phyloP scores from a whole-genome alignment of 2,329 filamentous ascomycete genomes.

The Waltergamsia citrina region DNA sequence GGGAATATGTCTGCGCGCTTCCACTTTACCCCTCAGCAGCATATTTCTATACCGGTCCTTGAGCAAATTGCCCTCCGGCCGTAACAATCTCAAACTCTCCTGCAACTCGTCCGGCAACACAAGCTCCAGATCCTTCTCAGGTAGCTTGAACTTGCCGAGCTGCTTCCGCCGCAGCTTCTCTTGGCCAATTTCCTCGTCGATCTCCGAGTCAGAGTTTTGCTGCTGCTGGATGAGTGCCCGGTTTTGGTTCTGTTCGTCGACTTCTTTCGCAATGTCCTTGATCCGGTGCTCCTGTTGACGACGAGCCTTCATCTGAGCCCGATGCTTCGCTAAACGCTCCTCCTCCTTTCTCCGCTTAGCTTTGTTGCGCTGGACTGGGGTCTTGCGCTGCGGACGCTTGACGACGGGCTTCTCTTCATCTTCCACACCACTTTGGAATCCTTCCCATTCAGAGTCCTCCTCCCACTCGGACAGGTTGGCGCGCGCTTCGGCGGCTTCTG shows the following conservation, averaged over 20 bases:
- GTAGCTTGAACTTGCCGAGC: constrained; percentile 64
- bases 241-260: constrained; percentile 46
- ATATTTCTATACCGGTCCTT: constrained; percentile 87
- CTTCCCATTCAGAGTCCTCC: constrained; percentile 87
- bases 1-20: constrained; percentile 67
- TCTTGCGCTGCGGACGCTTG: constrained; percentile 79
- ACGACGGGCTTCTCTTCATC: constrained; percentile 43
- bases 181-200: constrained; percentile 49
- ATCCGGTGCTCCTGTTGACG: constrained; percentile 63
- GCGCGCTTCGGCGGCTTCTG: constrained; percentile 62
- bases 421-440: constrained; percentile 73
- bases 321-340: constrained; percentile 67
- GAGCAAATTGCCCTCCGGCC: constrained; percentile 91
- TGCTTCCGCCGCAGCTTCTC: constrained; percentile 58
- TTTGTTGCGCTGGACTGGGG: constrained; percentile 76
- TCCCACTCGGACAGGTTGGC: constrained; percentile 63
- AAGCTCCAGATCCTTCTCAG: constrained; percentile 72
- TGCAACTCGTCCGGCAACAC: constrained; percentile 76
- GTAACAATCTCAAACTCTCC: constrained; percentile 70
- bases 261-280: constrained; percentile 58
- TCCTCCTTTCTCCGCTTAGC: constrained; percentile 82
- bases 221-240: constrained; percentile 32
- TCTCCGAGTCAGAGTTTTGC: constrained; percentile 30
- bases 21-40: constrained; percentile 80
- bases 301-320: constrained; percentile 63